phyloP scores from a whole-genome alignment of 106 monocot genomes.

The Agapanthus africanus region DNA sequence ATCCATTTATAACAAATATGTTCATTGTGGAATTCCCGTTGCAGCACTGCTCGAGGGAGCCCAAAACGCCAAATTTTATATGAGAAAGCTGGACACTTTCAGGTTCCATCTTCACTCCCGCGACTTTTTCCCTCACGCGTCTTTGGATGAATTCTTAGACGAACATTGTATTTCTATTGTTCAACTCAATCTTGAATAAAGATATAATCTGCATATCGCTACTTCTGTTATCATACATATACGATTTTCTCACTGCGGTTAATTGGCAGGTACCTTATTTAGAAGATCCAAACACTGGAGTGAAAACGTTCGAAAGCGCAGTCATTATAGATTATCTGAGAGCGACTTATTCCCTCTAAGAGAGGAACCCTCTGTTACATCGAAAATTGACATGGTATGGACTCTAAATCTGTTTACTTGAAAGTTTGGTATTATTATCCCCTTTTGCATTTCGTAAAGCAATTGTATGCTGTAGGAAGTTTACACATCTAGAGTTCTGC shows the following conservation, averaged over 20 bases:
- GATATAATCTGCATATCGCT: background rate
- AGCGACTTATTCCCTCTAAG: constrained; percentile 50
- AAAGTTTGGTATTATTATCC: background rate
- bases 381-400: background rate
- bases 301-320: constrained; percentile 92
- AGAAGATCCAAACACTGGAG: constrained; percentile 91
- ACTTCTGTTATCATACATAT: background rate
- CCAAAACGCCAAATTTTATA: constrained; percentile 69
- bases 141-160: background rate
- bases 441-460: no score
- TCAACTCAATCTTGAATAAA: background rate
- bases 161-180: background rate
- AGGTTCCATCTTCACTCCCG: constrained; percentile 33
- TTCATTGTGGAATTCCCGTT: constrained; percentile 8
- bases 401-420: background rate
- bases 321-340: constrained; percentile 78
- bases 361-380: background rate
- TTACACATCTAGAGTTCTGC: no score
- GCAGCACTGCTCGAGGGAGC: constrained; percentile 82
- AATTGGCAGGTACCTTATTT: constrained; percentile 64
- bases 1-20: background rate
- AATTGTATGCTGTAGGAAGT: no score
- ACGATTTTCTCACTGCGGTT: background rate
- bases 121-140: background rate
- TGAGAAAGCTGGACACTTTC: constrained; percentile 66